Evolutionary conservation across 768 basidiomycete species (phyloP), one percentile per base, ranked within the genome.

Genomic region (Gyrodon lividus): DNA sequence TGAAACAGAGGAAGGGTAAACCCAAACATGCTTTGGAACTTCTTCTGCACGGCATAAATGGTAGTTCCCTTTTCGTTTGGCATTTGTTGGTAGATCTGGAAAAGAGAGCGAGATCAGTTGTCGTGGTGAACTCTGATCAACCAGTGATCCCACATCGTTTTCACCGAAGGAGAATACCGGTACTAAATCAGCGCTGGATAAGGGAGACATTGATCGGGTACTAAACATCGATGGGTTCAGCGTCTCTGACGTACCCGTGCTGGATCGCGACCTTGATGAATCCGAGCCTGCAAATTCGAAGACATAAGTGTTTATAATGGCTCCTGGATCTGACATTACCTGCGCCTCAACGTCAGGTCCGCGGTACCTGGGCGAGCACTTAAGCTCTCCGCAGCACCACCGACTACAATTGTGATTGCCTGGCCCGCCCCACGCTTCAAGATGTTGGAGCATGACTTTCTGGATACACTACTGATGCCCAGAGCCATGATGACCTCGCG

Each of bases 141-240:
- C 17, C 14, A 6, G 26, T 35, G 12, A 41, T 77, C 82, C 63
- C 55, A 95, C 95, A 68, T 98, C 97, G 66, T 98, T 98, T 75
- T 99, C 97, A 12, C 97, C 97, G 60, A 99, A 99, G 5, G 92
- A 95, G 65, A 99, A 98, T 3, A 98, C 95, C 0, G 97, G 97
- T 0, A 99, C 97, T 10, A 99, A 76, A 62, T 95, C 92, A 34
- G 97, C 97, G 48, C 93, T 94, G 57, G 13, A 43, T 20, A 47
- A 13, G 33, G 41, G 28, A 43, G 10, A 51, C 46, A 22, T 54
- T 30, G 39, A 52, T 50, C 22, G 35, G 44, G 13, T 52, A 26
- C 35, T 44, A 34, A 41, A 43, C 24, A n/a, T 20, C n/a, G n/a
- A 19, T 20, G 7, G 22, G 45, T 4, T 19, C 2, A 10, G 4